Percentiles rank a stretch among this genome's conserved stretches.
Conservation (phyloP, 2,329 filamentous ascomycete genomes). For the Aspergillus spinulosporus region DNA sequence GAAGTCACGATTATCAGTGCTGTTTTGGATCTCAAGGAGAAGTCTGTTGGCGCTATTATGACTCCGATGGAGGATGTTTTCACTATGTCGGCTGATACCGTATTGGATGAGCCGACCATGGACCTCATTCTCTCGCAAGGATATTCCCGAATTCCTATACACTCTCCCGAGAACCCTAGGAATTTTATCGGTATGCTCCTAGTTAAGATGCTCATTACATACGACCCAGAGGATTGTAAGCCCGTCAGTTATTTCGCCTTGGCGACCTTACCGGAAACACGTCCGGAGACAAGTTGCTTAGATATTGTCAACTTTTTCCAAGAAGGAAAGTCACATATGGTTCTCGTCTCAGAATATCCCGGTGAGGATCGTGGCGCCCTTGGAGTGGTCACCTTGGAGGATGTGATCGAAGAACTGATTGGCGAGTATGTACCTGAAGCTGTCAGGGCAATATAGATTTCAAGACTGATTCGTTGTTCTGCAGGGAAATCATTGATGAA, state of each 20-base stretch:
- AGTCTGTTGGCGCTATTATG: conserved; percentile 94
- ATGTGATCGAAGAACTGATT: conserved; percentile 97
- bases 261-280: conserved; percentile 90
- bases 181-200: conserved; percentile 98
- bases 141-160: conserved; percentile 94
- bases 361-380: conserved; percentile 89
- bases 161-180: conserved; percentile 75
- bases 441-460: not conserved
- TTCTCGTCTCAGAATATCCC: conserved; percentile 85
- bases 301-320: conserved; percentile 99
- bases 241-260: conserved; percentile 87
- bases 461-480: conserved; percentile 23
- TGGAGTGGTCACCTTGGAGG: conserved; percentile 92
- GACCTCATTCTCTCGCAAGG: conserved; percentile 88
- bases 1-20: conserved; percentile 99
- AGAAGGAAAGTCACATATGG: conserved; percentile 98
- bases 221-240: conserved; percentile 90
- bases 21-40: conserved; percentile 93
- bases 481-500: conserved; percentile 95
- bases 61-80: conserved; percentile 98
- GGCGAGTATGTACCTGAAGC: conserved; percentile 70
- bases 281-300: conserved; percentile 91
- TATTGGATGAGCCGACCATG: conserved; percentile 92
- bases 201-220: conserved; percentile 98
- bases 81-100: conserved; percentile 90